Base-by-base conservation (phyloP, 2,329 filamentous ascomycete genomes). In the Colletotrichum chlorophyti region DNA sequence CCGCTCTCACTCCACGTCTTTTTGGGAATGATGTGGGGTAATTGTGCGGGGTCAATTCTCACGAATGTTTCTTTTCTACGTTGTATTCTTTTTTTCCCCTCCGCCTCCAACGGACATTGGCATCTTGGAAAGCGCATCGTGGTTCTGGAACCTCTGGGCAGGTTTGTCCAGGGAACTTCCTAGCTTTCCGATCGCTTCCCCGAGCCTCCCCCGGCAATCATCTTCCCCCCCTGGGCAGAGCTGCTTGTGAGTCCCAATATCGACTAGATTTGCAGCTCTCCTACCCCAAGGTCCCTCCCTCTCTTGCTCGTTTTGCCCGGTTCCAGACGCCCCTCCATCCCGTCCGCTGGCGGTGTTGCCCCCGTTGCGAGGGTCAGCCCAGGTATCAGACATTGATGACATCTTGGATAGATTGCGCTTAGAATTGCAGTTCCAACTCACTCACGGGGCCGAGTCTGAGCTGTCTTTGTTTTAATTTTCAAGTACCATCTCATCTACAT, bases 301-400 rank as follows among this genome's bases (percentile, higher is more conserved):
- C n/a, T 31, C 15, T 27, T 19, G 21, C 32, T 21, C 37, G 19
- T 40, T 26, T 49, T 26, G 43, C 43, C 32, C 54, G n/a, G n/a
- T n/a, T 55, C 51, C 37, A 37, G n/a, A n/a, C 32, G 31, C 12
- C 40, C 53, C 48, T 45, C 53, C 53, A 55, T 55, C 46, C 47
- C 26, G 27, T 40, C 24, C 17, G 23, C 21, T n/a, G n/a, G n/a
- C 43, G 43, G 26, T 38, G 51, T 55, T 49, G 51, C 35, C 51
- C 55, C 51, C 51, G 51, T 19, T 43, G 26, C 43, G 43, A 49
- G 50, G 43, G 31, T 46, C 34, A 40, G 31, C 34, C 37, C 26
- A 37, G 55, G 15, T 43, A 27, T n/a, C n/a, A n/a, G n/a, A n/a
- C n/a, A n/a, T n/a, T n/a, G n/a, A n/a, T n/a, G 27, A 31, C 17